phyloP scores from a whole-genome alignment of 2,329 filamentous ascomycete genomes.

The Fusarium pseudonygamai region DNA sequence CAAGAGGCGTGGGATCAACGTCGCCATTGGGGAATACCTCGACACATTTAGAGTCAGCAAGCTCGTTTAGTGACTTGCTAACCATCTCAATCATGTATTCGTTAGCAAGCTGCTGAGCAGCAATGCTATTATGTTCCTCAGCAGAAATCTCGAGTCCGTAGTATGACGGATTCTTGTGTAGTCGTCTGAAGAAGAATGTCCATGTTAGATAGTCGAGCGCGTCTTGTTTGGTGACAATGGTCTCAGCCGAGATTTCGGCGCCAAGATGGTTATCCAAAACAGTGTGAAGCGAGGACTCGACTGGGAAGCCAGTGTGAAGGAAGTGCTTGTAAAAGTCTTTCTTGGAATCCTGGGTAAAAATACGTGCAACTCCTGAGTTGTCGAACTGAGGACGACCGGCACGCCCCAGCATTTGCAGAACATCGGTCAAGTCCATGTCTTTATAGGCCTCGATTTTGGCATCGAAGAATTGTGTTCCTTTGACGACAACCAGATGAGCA shows the following conservation, averaged over 20 bases:
- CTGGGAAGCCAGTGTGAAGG: constrained; percentile 95
- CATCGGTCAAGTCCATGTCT: constrained; percentile 98
- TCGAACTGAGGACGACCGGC: constrained; percentile 97
- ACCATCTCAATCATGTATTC: constrained; percentile 96
- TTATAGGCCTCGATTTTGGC: constrained; percentile 98
- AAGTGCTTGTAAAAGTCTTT: constrained; percentile 99
- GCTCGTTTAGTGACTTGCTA: constrained; percentile 82
- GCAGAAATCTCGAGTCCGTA: constrained; percentile 94
- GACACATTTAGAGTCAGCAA: constrained; percentile 86
- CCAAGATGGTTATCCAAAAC: constrained; percentile 97
- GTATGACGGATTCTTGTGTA: constrained; percentile 98
- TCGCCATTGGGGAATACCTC: constrained; percentile 86
- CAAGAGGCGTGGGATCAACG: constrained; percentile 87
- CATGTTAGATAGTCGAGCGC: constrained; percentile 97
- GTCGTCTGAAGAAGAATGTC: constrained; percentile 98
- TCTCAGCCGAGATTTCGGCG: constrained; percentile 93
- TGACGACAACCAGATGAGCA: constrained; percentile 95
- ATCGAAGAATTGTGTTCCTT: constrained; percentile 97
- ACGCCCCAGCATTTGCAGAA: constrained; percentile 96
- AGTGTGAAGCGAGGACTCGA: constrained; percentile 95
- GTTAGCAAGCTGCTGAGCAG: constrained; percentile 87
- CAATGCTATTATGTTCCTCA: constrained; percentile 88
- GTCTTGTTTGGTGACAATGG: constrained; percentile 93
- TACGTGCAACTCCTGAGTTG: constrained; percentile 92
- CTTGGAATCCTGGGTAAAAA: constrained; percentile 97